Evolutionary conservation across 2,329 filamentous ascomycete species (phyloP).

Genomic region (Pseudopyrenochaeta lycopersici): DNA sequence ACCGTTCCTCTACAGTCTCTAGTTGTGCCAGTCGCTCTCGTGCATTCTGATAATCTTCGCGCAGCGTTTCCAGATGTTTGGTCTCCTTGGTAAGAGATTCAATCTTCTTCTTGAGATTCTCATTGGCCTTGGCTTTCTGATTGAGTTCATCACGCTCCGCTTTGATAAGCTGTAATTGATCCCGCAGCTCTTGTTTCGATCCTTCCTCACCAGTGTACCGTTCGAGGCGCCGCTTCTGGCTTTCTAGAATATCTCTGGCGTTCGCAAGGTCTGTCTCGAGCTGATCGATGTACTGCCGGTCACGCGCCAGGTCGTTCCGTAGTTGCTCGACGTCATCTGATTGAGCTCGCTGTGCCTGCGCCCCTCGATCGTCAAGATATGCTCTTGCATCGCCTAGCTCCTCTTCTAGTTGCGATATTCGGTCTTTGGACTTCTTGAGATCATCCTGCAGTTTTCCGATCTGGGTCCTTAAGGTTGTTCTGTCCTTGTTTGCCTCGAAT

Average conservation of each 20-base stretch:
- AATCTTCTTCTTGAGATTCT: slow-evolving; percentile 64
- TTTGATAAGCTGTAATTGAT: slow-evolving; percentile 59
- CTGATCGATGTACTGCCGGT: slow-evolving; percentile 60
- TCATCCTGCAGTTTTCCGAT: slow-evolving; percentile 53
- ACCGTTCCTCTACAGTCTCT: slow-evolving; percentile 55
- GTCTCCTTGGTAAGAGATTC: slow-evolving; percentile 59
- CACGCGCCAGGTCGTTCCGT: slow-evolving; percentile 54
- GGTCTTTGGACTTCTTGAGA: slow-evolving; percentile 51
- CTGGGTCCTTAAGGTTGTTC: slow-evolving; percentile 53
- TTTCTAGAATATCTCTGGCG: slow-evolving; percentile 55
- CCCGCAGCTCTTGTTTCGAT: slow-evolving; percentile 58
- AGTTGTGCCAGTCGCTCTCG: slow-evolving; percentile 56
- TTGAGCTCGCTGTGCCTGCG: slow-evolving; percentile 46
- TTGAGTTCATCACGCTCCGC: slow-evolving; percentile 60
- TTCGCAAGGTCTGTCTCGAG: slow-evolving; percentile 58
- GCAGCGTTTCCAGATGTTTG: slow-evolving; percentile 52
- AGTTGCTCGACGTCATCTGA: slow-evolving; percentile 56
- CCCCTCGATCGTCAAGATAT: slow-evolving; percentile 54
- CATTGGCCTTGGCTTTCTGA: slow-evolving; percentile 60
- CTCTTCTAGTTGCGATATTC: slow-evolving; percentile 57
- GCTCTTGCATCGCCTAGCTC: slow-evolving; percentile 58
- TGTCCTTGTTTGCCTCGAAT: slow-evolving; percentile 58
- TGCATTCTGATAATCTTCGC: slow-evolving; percentile 56
- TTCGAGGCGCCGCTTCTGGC: slow-evolving; percentile 57
- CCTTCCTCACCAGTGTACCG: slow-evolving; percentile 53